These are phyloP conservation scores for Graphilbum ipis-grandicollis DNA, from an alignment of 2,329 filamentous ascomycete species.

Conservation along the genomic window DNA sequence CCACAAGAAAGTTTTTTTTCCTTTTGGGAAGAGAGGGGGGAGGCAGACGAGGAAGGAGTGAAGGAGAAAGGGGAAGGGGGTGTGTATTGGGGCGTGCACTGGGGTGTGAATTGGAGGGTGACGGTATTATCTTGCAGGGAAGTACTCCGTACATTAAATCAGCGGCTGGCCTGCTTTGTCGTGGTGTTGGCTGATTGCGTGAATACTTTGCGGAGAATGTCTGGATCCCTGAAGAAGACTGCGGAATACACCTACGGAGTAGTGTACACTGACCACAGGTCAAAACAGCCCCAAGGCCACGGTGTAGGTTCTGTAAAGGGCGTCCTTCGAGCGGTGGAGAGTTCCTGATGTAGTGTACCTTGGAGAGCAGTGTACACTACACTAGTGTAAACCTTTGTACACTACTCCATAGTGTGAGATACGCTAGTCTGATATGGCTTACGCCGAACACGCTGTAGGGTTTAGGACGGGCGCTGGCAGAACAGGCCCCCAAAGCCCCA, in stretches of 20 bases:
- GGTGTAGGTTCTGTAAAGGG: slow-evolving; percentile 4
- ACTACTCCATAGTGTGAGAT: too few relatives aligned
- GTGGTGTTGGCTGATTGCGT: slow-evolving; percentile 5
- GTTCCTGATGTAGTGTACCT: too few relatives aligned
- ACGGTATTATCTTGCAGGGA: neutral
- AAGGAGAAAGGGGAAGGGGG: neutral
- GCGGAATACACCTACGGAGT: too few relatives aligned
- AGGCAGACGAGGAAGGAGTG: neutral
- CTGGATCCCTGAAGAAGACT: slow-evolving; percentile 2
- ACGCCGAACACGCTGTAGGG: too few relatives aligned
- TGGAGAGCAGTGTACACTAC: too few relatives aligned
- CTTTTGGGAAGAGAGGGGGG: slow-evolving; percentile 1
- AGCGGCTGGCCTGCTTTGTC: neutral
- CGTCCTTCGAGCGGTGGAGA: too few relatives aligned
- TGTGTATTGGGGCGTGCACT: neutral
- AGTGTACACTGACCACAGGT: neutral
- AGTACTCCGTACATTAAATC: too few relatives aligned
- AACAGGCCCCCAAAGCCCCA: too few relatives aligned
- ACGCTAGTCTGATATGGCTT: too few relatives aligned
- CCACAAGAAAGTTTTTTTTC: slow-evolving; percentile 1
- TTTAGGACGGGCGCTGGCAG: too few relatives aligned
- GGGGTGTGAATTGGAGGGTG: too few relatives aligned
- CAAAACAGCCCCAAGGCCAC: slow-evolving; percentile 4
- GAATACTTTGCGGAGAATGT: slow-evolving; percentile 7
- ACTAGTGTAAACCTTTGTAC: too few relatives aligned